Conservation (phyloP, 768 basidiomycete genomes). For the Xerocomus brunneocitrinus region DNA sequence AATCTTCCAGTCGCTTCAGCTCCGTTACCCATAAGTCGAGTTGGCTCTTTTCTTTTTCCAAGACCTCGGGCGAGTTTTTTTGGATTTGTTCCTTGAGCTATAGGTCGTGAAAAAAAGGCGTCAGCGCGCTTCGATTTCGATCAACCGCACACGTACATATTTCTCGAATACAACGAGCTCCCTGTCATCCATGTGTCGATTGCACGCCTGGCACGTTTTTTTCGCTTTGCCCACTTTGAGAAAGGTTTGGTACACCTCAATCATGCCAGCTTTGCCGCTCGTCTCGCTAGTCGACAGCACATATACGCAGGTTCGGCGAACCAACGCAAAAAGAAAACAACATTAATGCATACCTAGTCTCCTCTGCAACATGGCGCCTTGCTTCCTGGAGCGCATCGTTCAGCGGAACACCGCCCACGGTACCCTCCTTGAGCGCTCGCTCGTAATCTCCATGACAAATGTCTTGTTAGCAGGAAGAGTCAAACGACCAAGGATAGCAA, state of each 20-base stretch:
- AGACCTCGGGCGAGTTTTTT: slow-evolving; percentile 46
- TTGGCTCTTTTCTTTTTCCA: slow-evolving; percentile 31
- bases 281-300: slow-evolving; percentile 11
- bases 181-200: slow-evolving; percentile 54
- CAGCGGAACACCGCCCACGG: slow-evolving; percentile 37
- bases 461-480: background rate
- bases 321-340: background rate
- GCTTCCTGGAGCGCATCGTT: slow-evolving; percentile 46
- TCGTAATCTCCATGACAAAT: slow-evolving; percentile 33
- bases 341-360: slow-evolving; percentile 15
- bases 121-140: background rate
- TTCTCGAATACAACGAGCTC: slow-evolving; percentile 63
- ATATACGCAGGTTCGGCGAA: background rate
- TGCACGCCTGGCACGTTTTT: slow-evolving; percentile 73
- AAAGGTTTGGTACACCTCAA: slow-evolving; percentile 49
- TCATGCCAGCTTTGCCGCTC: slow-evolving; percentile 32
- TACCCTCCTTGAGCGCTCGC: slow-evolving; percentile 37
- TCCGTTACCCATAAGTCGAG: slow-evolving; percentile 58
- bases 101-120: background rate
- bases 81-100: slow-evolving; percentile 66
- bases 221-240: slow-evolving; percentile 56
- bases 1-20: slow-evolving; percentile 49
- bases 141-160: slow-evolving; percentile 44
- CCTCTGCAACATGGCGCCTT: slow-evolving; percentile 9
- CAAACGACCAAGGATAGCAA: background rate